Evolutionary conservation across 169 alveolate species (phyloP).

Genomic region (Cryptosporidium canis): DNA sequence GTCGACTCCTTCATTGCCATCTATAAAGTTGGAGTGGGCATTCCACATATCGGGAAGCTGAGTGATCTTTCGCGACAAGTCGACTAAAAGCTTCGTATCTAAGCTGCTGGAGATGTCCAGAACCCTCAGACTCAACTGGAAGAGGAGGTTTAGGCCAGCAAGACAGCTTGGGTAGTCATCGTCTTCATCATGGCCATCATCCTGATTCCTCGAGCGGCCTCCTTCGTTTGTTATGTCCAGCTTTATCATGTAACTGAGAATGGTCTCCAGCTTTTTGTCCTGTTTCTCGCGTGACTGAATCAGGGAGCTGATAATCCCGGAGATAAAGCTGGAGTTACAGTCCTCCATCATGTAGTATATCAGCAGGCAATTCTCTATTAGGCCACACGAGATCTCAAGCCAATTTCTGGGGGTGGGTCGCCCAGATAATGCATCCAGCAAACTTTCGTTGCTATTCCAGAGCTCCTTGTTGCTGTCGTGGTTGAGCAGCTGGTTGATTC

Average conservation of each 20-base stretch:
- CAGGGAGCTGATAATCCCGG: not conserved
- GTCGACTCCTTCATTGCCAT: slow-evolving; percentile 38
- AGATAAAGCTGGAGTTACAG: slow-evolving; percentile 9
- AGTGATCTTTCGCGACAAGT: slow-evolving; percentile 7
- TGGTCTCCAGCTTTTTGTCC: not conserved
- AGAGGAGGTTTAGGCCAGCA: slow-evolving; percentile 16
- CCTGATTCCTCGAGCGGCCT: not conserved
- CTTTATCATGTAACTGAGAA: not conserved
- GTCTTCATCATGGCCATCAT: not conserved
- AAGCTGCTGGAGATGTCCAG: not conserved
- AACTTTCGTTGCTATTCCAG: not conserved
- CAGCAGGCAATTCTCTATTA: slow-evolving; percentile 6
- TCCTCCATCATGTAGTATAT: slow-evolving; percentile 30
- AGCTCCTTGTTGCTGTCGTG: not conserved
- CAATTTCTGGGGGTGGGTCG: not conserved
- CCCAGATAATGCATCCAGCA: not conserved
- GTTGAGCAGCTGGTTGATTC: not conserved
- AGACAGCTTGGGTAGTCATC: slow-evolving; percentile 38
- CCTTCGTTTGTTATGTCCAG: not conserved
- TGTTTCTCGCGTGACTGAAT: not conserved
- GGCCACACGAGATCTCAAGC: not conserved
- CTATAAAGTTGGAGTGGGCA: not conserved
- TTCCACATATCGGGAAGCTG: slow-evolving; percentile 65
- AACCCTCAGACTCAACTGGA: not conserved
- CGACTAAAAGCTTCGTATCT: not conserved